These are phyloP conservation scores for Fraxinus sp. DNA, from an alignment of 305 asterid genomes.

Conservation along the genomic window DNA sequence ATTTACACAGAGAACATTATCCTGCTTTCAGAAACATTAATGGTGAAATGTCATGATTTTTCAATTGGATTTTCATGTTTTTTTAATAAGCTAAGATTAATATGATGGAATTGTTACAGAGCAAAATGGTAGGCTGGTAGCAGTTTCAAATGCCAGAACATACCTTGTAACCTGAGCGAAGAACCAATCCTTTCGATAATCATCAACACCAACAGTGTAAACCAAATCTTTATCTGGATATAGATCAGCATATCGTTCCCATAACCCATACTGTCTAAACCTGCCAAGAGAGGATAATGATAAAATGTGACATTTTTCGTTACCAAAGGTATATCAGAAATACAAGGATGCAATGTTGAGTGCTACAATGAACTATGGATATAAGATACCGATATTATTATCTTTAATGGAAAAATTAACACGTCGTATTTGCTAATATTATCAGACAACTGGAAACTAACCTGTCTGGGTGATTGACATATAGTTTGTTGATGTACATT, in stretches of 20 bases:
- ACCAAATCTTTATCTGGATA: conserved; percentile 63
- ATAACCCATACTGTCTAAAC: conserved; percentile 80
- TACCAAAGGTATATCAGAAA: not conserved
- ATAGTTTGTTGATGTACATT: conserved; percentile 54
- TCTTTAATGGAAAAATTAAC: not conserved
- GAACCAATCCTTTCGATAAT: conserved; percentile 66
- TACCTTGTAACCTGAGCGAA: conserved; percentile 80
- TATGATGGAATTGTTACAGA: not conserved
- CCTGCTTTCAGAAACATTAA: conserved; percentile 1
- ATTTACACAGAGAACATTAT: not conserved
- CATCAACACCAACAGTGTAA: conserved; percentile 57
- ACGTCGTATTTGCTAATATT: not conserved
- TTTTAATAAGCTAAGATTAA: conserved; percentile 1
- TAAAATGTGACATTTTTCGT: not conserved
- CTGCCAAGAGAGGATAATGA: conserved; percentile 31
- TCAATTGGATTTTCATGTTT: not conserved
- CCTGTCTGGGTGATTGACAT: conserved; percentile 66
- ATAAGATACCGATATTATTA: not conserved
- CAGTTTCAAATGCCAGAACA: not conserved
- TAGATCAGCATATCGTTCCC: conserved; percentile 72
- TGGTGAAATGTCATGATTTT: not conserved
- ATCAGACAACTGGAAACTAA: not conserved
- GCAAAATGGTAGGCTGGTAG: not conserved
- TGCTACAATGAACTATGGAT: not conserved
- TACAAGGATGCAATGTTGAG: not conserved